Base-by-base conservation (phyloP, 2,329 filamentous ascomycete genomes). In the Aspergillus sp. region DNA sequence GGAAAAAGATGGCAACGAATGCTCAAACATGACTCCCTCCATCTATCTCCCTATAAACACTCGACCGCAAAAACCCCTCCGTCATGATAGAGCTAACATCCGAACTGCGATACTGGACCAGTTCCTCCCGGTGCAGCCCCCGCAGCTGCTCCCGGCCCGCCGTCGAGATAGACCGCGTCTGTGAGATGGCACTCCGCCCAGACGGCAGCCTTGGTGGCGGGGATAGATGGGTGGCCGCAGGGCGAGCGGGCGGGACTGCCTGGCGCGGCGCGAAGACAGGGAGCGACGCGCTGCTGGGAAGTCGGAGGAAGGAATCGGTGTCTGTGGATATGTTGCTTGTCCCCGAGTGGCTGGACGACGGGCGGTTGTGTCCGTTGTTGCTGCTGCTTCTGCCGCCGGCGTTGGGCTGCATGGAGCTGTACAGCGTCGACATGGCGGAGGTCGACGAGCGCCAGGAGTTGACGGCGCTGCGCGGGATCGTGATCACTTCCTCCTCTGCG, bases 401-500 rank as follows among this genome's bases (percentile, higher is more conserved):
- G 29, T 29, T 22, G 17, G 30, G 34, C 3, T 44, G 40, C 35
- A 43, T 46, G 3, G 40, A 40, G 33, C 45, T 50, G 41, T 52
- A 53, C 3, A 52, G 30, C 2, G 50, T 51, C 2, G 54, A 58
- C 32, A 57, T 44, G 36, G 46, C 51, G 2, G 53, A 55, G 4
- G 43, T 43, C 5, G 57, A 58, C 2, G 57, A 59, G 19, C 55
- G 54, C 53, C 55, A 58, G 2, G 55, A 58, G 34, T 55, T 38
- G 4, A 60, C 51, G 1, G 49, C 52, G 24, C 44, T 52, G 22
- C 44, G 49, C 4, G 57, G 55, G 17, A 59, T 53, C 2, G 50
- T 56, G 35, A 58, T 57, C 30, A 59, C 45, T 31, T 58, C 53
- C 26, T 59, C 55, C n/a, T 59, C 53, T 10, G 53, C 48, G 7